These are phyloP conservation scores for Gypsophila paniculata DNA, from an alignment of 179 eudicot species.

Conservation along the genomic window DNA sequence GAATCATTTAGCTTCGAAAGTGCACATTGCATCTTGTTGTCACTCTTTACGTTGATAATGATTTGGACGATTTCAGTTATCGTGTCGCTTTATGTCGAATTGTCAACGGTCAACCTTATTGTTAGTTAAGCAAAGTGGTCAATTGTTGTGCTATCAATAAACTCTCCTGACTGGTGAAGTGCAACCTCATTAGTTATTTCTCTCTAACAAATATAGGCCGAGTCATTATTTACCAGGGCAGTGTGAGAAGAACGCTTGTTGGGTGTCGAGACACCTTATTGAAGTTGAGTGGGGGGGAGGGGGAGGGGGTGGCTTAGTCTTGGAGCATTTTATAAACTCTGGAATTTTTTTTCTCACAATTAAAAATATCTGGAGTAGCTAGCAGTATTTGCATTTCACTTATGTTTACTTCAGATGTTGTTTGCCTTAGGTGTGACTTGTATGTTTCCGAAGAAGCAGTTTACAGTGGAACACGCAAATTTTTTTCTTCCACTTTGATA, in stretches of 20 bases:
- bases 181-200: background rate
- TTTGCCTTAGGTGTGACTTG: no score
- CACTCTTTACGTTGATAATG: background rate
- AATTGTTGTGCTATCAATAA: background rate
- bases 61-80: background rate
- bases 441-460: no score
- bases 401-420: no score
- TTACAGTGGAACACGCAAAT: no score
- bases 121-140: background rate
- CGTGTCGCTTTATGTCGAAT: background rate
- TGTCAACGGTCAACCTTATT: no score
- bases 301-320: no score
- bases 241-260: background rate
- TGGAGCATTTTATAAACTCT: background rate
- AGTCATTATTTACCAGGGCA: background rate
- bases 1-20: background rate
- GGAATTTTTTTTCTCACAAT: no score
- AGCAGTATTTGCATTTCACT: no score
- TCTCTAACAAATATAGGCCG: background rate
- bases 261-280: no score
- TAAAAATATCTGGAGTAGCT: no score
- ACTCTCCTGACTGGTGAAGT: background rate
- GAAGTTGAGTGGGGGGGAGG: no score
- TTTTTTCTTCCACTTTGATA: no score
- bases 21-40: background rate